Evolutionary conservation across 768 basidiomycete genomes (phyloP).

Genomic region (Harrya chromipes): DNA sequence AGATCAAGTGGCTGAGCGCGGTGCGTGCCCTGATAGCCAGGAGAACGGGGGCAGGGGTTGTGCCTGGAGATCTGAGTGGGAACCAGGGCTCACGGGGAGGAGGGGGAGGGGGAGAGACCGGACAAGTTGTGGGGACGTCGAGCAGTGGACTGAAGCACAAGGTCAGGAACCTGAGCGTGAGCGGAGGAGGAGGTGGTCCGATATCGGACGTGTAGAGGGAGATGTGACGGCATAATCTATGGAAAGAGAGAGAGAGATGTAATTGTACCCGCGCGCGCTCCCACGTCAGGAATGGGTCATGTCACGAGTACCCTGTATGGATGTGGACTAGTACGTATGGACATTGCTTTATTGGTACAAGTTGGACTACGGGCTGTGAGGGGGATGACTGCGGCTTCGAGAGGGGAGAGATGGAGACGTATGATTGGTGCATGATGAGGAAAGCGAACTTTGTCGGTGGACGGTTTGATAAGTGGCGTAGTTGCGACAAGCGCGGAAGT

Average conservation of each 20-base stretch:
- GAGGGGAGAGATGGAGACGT: neutral
- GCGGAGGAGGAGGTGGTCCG: conserved; percentile 29
- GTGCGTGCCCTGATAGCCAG: conserved; percentile 87
- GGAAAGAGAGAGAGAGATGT: conserved; percentile 5
- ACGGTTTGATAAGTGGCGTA: conserved; percentile 32
- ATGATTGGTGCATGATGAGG: conserved; percentile 6
- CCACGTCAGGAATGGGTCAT: conserved; percentile 16
- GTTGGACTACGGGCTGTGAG: neutral
- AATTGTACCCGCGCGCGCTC: conserved; percentile 16
- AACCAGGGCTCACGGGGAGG: conserved; percentile 4
- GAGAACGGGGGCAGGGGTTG: conserved; percentile 49
- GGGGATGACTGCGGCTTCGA: neutral
- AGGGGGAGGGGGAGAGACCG: conserved; percentile 9
- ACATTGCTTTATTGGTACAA: neutral
- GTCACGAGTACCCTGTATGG: conserved; percentile 7
- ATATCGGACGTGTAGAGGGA: conserved; percentile 21
- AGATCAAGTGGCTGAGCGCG: conserved; percentile 97
- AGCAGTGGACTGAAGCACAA: conserved; percentile 43
- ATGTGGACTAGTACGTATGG: neutral
- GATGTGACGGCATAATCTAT: conserved; percentile 21
- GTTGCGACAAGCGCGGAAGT: conserved; percentile 34
- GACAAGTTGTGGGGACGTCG: conserved; percentile 24
- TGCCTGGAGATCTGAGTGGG: conserved; percentile 43
- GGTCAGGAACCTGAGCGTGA: conserved; percentile 46
- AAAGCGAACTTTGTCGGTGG: conserved; percentile 19